phyloP scores from a whole-genome alignment of 2,329 filamentous ascomycete genomes.

The Elsinoe australis region DNA sequence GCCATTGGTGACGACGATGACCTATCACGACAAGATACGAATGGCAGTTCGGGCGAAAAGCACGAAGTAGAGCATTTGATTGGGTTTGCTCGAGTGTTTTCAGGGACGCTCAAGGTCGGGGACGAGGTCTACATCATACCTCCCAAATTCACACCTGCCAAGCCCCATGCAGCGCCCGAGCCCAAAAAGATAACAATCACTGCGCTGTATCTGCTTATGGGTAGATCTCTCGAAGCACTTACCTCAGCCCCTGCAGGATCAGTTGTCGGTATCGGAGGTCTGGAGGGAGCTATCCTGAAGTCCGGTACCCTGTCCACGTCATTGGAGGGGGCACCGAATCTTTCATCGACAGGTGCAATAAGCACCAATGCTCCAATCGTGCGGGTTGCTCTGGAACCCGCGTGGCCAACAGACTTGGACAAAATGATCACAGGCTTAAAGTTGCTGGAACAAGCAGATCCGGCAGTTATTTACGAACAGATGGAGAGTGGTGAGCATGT shows the following conservation, averaged over 20 bases:
- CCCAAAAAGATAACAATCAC: constrained; percentile 79
- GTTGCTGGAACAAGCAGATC: constrained; percentile 86
- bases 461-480: constrained; percentile 91
- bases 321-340: constrained; percentile 76
- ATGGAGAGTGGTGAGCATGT: constrained; percentile 92
- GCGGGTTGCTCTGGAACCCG: constrained; percentile 87
- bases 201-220: constrained; percentile 93
- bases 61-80: constrained; percentile 74
- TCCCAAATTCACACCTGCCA: constrained; percentile 83
- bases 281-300: constrained; percentile 91
- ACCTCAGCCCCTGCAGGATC: constrained; percentile 83
- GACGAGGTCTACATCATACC: constrained; percentile 86
- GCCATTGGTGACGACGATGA: constrained; percentile 48
- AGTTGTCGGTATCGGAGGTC: constrained; percentile 86
- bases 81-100: constrained; percentile 90
- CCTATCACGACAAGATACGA: constrained; percentile 16
- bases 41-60: constrained; percentile 41
- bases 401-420: constrained; percentile 79
- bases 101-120: constrained; percentile 79
- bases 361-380: constrained; percentile 75
- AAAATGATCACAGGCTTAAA: constrained; percentile 89
- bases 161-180: constrained; percentile 61
- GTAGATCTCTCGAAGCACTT: constrained; percentile 74
- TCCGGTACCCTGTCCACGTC: constrained; percentile 89
- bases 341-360: constrained; percentile 74